Evolutionary conservation across 2,329 filamentous ascomycete genomes (phyloP).

Genomic region (Fusarium protoensiforme): DNA sequence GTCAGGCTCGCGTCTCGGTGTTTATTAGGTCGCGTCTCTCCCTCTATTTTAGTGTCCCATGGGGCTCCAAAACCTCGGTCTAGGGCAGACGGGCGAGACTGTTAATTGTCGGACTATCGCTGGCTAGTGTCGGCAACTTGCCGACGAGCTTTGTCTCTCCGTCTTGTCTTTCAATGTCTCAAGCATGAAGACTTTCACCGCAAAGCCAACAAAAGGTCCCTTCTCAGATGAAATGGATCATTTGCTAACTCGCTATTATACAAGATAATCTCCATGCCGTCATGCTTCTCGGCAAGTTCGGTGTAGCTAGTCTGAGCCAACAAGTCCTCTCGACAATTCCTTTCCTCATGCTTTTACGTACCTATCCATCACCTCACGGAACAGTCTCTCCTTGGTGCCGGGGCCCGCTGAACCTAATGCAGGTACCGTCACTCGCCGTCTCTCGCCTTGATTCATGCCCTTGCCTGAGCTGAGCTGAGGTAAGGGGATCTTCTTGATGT

Average conservation of each 20-base stretch:
- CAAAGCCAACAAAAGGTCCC: not conserved
- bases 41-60: constrained; percentile 9
- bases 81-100: not conserved
- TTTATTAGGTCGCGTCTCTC: constrained; percentile 22
- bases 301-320: constrained; percentile 2
- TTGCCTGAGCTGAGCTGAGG: constrained; percentile 11
- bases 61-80: constrained; percentile 9
- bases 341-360: constrained; percentile 6
- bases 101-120: not conserved
- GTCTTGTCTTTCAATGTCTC: not conserved
- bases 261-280: not conserved
- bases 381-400: constrained; percentile 12
- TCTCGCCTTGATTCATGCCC: constrained; percentile 26
- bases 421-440: constrained; percentile 26
- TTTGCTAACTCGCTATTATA: not conserved
- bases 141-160: not conserved
- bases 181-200: not conserved
- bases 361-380: not conserved
- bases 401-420: constrained; percentile 27
- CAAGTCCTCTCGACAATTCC: constrained; percentile 4
- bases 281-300: constrained; percentile 6
- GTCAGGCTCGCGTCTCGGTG: constrained; percentile 20
- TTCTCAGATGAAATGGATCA: not conserved
- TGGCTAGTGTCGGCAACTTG: not conserved
- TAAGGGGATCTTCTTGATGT: constrained; percentile 19